These are phyloP conservation scores for Dioscorea cayenensis DNA, from an alignment of 116 monocot genomes.

Conservation along the genomic window DNA sequence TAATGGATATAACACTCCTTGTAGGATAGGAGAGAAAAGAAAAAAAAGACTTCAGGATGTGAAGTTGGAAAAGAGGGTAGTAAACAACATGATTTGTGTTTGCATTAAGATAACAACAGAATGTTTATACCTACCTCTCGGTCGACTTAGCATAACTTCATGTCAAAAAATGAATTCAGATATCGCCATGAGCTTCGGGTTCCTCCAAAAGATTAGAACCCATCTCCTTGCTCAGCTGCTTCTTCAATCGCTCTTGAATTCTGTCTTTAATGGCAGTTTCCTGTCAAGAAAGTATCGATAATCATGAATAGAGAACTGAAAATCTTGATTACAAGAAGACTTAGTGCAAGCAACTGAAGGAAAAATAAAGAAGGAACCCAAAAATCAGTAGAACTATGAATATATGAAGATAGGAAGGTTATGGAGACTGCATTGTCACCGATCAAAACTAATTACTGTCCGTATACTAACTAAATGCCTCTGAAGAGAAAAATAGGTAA, in stretches of 20 bases:
- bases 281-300: conserved; percentile 1
- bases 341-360: neutral
- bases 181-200: neutral
- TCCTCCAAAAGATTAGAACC: conserved; percentile 2
- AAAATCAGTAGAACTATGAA: no score
- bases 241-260: conserved; percentile 25
- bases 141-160: neutral
- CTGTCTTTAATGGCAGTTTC: conserved; percentile 28
- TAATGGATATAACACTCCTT: no score
- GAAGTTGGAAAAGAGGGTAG: no score
- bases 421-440: neutral
- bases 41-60: no score
- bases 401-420: neutral
- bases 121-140: neutral
- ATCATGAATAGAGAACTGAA: no score
- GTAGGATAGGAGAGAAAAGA: no score
- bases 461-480: no score
- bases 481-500: no score
- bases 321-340: neutral
- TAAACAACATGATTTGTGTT: no score
- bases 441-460: no score
- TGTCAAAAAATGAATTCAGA: neutral
- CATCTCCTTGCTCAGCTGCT: conserved; percentile 2
- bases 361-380: no score
- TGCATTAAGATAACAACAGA: no score